Conservation (phyloP, 2,329 filamentous ascomycete genomes). For the Fusarium ramigenum region DNA sequence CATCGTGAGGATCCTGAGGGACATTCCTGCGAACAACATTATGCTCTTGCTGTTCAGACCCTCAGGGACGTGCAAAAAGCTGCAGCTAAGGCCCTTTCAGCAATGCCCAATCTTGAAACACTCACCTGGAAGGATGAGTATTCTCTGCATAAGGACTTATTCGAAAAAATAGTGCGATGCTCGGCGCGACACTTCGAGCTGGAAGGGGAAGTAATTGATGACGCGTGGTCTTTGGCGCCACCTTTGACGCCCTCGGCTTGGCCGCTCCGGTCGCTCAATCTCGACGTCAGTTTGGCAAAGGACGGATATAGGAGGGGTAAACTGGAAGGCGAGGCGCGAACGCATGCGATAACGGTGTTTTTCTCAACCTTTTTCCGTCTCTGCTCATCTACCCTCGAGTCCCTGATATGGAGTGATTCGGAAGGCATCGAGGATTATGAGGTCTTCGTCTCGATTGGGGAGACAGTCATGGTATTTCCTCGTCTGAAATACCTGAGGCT, state of each 20-base stretch:
- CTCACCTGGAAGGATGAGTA: conserved; percentile 4
- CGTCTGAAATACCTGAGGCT: background rate
- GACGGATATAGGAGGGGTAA: rapidly evolving
- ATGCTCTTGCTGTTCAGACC: no score
- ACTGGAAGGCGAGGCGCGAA: background rate
- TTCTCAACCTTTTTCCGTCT: conserved; percentile 2
- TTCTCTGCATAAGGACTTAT: background rate
- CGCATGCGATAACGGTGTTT: background rate
- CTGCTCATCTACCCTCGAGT: conserved; percentile 17
- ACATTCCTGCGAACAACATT: no score
- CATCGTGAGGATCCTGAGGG: no score
- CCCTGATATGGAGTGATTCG: background rate
- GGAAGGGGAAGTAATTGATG: background rate
- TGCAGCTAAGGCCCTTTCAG: background rate
- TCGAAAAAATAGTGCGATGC: background rate
- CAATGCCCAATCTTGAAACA: conserved; percentile 17
- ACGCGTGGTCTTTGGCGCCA: background rate
- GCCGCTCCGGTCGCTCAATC: background rate
- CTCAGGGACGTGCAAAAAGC: background rate
- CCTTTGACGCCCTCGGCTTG: background rate
- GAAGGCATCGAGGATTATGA: background rate
- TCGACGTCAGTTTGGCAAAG: background rate
- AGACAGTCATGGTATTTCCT: background rate
- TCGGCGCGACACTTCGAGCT: background rate
- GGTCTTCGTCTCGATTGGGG: background rate